Conservation (phyloP, 1,139 yeast species). For the Yamadazyma spencermartinsiae region DNA sequence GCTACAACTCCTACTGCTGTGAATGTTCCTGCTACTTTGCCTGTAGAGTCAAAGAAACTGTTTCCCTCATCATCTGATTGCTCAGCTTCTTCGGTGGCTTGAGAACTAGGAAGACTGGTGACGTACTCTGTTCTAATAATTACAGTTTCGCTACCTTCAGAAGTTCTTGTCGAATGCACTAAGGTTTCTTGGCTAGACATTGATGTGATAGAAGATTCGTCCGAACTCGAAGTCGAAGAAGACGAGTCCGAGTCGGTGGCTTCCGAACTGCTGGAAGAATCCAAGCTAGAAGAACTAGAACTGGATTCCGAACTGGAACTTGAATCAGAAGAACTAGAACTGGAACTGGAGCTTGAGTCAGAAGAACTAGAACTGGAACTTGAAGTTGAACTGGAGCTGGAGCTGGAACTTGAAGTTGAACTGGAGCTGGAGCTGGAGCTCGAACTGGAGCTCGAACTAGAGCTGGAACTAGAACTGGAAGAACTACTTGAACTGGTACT, state of each 20-base stretch:
- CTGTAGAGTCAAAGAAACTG: conserved; percentile 54
- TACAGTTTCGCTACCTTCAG: conserved; percentile 24
- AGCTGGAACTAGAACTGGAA: conserved; percentile 6
- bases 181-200: conserved; percentile 16
- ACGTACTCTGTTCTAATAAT: conserved; percentile 23
- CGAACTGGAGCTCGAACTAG: conserved; percentile 13
- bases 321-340: conserved; percentile 11
- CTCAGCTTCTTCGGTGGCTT: not conserved
- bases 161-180: conserved; percentile 26
- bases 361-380: conserved; percentile 19
- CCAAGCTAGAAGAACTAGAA: conserved; percentile 1
- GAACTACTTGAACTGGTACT: conserved; percentile 4
- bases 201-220: conserved; percentile 5
- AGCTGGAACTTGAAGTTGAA: conserved; percentile 6
- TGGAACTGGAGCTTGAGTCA: conserved; percentile 11
- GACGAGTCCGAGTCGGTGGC: not conserved
- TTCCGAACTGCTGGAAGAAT: conserved; percentile 1
- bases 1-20: conserved; percentile 65
- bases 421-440: conserved; percentile 11
- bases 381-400: conserved; percentile 5
- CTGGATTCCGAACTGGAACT: conserved; percentile 11
- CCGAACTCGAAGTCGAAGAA: not conserved
- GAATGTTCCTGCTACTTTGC: conserved; percentile 74
- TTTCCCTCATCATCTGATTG: conserved; percentile 7
- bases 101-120: conserved; percentile 16